Evolutionary conservation across 345 rosid species (phyloP), one percentile per base, ranked within the genome.

Genomic region (Eucalyptus pauciflora): DNA sequence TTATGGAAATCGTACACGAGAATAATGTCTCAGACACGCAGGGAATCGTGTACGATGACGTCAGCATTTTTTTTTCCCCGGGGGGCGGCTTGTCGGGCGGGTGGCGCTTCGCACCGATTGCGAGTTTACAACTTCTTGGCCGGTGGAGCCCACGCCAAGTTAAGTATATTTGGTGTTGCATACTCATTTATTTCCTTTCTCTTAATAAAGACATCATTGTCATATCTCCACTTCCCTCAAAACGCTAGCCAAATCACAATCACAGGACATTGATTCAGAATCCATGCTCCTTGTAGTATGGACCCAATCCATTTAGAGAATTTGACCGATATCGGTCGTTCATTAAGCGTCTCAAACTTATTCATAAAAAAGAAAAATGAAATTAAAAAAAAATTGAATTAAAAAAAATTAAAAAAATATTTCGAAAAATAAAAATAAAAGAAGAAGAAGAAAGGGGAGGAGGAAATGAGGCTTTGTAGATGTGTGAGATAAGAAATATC

Each of bases 221-320:
- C 48, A 3, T 24, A 56, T 20, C 83, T 37, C 20, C 83, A 10
- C 27, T 37, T 76, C 48, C 83, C 27, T 37, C 48, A 0, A 3
- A 76, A 45, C 48, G 14, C 25, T 76, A 76, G 15, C 83, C 48
- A 76, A 41, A 76, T 76, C 83, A 76, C 83, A 76, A 2, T 76
- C 0, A 37, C 0, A 3, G 11, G 0, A 10, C 0, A 20, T 15
- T 0, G 15, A 1, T 37, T 76, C 25, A 37, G 8, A 18, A 20
- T 24, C 13, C 1, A 52, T 20, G 5, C 24, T 10, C 27, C 2
- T 48, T 10, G 27, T 1, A 17, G 1, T 17, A 33, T 9, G 2
- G 45, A 69, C 7, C 80, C 13, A 10, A 33, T 10, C 3, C 10
- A 14, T 69, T 12, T 12, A 3, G 17, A 29, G 33, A 13, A 62